Conservation (phyloP, 1,139 yeast genomes). For the Taphrina wiesneri region DNA sequence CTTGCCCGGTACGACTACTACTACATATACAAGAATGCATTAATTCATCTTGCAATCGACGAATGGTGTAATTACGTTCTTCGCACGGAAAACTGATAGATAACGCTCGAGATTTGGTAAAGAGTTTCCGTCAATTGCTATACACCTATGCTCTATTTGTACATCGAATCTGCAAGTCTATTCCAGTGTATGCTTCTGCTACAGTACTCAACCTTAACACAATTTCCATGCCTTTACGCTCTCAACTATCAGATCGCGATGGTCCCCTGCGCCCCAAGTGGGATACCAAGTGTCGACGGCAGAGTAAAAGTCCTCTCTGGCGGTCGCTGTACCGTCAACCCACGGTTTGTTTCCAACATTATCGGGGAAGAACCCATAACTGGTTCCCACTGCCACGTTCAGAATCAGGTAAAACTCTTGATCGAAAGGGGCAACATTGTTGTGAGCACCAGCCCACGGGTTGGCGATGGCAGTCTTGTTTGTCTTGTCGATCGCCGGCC, state of each 20-base stretch:
- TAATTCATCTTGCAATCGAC: too few relatives aligned
- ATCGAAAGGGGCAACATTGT: constrained; percentile 36
- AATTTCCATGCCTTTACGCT: constrained; percentile 30
- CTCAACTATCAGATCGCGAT: constrained; percentile 37
- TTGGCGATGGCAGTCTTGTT: constrained; percentile 34
- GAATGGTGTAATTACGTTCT: too few relatives aligned
- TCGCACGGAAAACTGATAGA: too few relatives aligned
- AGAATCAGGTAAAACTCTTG: constrained; percentile 37
- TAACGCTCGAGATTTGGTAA: too few relatives aligned
- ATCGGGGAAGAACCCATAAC: constrained; percentile 38
- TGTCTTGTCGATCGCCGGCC: constrained; percentile 32
- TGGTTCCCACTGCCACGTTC: constrained; percentile 39
- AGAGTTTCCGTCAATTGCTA: too few relatives aligned
- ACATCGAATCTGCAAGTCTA: too few relatives aligned
- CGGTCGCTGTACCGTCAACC: constrained; percentile 33
- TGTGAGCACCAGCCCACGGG: constrained; percentile 37
- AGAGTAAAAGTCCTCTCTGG: constrained; percentile 27
- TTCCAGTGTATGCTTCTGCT: too few relatives aligned
- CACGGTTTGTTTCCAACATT: constrained; percentile 38
- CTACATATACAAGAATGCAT: too few relatives aligned
- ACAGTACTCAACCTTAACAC: background rate
- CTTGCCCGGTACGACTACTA: too few relatives aligned
- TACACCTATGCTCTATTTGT: too few relatives aligned
- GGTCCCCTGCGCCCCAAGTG: constrained; percentile 36
- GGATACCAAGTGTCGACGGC: constrained; percentile 33